Conservation (phyloP, 495 filamentous ascomycete genomes). For the Penicillium roqueforti region DNA sequence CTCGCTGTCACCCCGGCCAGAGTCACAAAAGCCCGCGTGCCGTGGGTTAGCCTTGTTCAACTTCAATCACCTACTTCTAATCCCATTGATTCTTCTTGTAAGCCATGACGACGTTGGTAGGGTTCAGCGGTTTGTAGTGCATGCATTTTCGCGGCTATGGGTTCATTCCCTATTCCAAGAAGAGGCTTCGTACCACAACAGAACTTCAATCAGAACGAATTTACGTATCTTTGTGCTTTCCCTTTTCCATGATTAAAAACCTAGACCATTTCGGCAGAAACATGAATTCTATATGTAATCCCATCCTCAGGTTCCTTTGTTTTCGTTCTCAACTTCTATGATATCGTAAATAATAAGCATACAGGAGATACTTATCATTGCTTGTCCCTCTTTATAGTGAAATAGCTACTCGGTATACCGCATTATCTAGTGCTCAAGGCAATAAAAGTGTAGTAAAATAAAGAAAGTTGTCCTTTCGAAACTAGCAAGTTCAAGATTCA, state of each 20-base stretch:
- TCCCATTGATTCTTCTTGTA: not conserved
- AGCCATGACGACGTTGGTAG: not conserved
- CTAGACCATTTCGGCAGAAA: not conserved
- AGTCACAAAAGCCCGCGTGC: not conserved
- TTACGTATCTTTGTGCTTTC: not conserved
- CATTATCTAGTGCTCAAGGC: not conserved
- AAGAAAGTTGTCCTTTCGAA: not conserved
- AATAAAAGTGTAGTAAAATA: not conserved
- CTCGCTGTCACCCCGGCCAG: not conserved
- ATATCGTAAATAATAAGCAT: too few species aligned
- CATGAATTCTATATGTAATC: not conserved
- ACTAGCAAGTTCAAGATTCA: not conserved
- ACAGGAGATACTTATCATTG: too few species aligned
- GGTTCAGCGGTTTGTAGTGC: not conserved
- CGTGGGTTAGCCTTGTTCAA: not conserved
- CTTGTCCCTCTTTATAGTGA: too few species aligned
- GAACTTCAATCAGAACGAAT: not conserved
- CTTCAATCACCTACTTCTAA: not conserved
- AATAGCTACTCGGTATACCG: not conserved
- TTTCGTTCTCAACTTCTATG: too few species aligned
- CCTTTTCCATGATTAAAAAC: not conserved
- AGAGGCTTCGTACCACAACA: not conserved
- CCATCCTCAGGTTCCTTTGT: not conserved
- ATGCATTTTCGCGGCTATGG: not conserved
- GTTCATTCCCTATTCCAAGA: not conserved